Evolutionary conservation across 2,329 filamentous ascomycete species (phyloP).

Genomic region (Paecilomyces dactylethromorphus): DNA sequence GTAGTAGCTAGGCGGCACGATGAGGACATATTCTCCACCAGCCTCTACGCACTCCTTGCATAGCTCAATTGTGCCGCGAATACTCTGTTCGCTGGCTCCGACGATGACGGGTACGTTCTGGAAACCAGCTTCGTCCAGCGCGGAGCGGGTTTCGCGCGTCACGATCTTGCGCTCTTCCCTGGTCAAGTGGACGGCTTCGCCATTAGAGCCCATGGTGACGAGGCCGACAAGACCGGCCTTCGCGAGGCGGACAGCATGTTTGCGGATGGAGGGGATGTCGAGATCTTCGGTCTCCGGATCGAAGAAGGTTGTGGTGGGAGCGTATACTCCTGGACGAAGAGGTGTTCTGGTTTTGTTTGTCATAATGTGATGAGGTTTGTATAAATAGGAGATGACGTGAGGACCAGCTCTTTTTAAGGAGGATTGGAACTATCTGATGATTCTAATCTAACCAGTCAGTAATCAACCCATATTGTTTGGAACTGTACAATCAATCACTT

Average conservation of each 20-base stretch:
- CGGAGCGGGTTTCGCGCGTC: constrained; percentile 70
- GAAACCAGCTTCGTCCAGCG: constrained; percentile 75
- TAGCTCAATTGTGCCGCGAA: constrained; percentile 71
- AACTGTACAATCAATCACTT: neutral
- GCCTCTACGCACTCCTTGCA: constrained; percentile 59
- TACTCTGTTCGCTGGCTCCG: constrained; percentile 74
- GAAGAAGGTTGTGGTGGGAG: constrained; percentile 88
- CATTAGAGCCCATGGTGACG: constrained; percentile 84
- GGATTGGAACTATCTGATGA: no score
- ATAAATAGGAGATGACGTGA: no score
- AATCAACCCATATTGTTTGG: no score
- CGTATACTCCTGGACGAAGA: constrained; percentile 77
- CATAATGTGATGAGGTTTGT: neutral
- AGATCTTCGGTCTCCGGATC: constrained; percentile 75
- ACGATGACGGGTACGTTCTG: constrained; percentile 70
- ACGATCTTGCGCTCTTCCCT: constrained; percentile 69
- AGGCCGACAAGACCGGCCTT: constrained; percentile 73
- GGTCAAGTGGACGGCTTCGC: constrained; percentile 79
- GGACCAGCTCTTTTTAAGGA: no score
- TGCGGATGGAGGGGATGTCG: constrained; percentile 71
- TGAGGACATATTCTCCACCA: constrained; percentile 72
- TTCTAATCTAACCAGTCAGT: no score
- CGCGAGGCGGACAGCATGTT: constrained; percentile 71
- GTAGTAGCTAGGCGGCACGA: constrained; percentile 81
- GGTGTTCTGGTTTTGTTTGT: constrained; percentile 41